Conservation (phyloP, 345 rosid genomes). For the Aquilaria malaccensis region DNA sequence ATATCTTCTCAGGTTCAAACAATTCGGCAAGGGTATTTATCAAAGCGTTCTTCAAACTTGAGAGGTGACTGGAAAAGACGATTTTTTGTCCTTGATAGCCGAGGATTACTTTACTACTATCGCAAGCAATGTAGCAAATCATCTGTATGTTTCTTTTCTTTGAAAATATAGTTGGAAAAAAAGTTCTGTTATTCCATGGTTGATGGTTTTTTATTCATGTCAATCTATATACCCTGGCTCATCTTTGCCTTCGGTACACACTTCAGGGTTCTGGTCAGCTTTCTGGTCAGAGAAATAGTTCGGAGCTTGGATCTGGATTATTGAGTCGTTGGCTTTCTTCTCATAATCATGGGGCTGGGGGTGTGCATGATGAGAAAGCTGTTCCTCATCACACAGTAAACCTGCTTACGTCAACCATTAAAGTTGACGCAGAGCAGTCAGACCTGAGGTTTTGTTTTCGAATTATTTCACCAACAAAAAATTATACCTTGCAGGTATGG, state of each 20-base stretch:
- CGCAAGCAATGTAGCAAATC: conserved; percentile 85
- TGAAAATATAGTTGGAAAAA: not conserved
- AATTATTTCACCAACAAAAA: conserved; percentile 95
- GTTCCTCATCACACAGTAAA: conserved; percentile 99
- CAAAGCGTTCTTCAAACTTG: conserved; percentile 90
- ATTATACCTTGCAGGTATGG: conserved; percentile 97
- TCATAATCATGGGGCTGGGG: conserved; percentile 90
- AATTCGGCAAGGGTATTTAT: conserved; percentile 96
- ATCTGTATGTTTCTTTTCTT: conserved; percentile 55
- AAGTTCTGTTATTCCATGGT: not conserved
- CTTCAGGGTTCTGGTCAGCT: conserved; percentile 72
- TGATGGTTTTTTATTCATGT: conserved; percentile 9
- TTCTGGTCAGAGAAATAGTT: conserved; percentile 86
- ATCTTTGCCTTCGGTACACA: conserved; percentile 8
- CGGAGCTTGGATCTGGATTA: conserved; percentile 95
- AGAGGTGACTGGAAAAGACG: conserved; percentile 99
- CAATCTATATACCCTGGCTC: not conserved
- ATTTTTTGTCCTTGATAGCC: conserved; percentile 98
- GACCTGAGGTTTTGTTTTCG: conserved; percentile 98
- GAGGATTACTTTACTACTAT: conserved; percentile 97
- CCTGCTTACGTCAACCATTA: conserved; percentile 97
- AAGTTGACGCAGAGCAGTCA: conserved; percentile 95
- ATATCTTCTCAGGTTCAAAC: conserved; percentile 73
- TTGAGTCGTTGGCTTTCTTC: conserved; percentile 97
- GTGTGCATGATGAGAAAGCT: conserved; percentile 96